Conservation (phyloP, 495 filamentous ascomycete species). For the Talaromyces nanjingensis region DNA sequence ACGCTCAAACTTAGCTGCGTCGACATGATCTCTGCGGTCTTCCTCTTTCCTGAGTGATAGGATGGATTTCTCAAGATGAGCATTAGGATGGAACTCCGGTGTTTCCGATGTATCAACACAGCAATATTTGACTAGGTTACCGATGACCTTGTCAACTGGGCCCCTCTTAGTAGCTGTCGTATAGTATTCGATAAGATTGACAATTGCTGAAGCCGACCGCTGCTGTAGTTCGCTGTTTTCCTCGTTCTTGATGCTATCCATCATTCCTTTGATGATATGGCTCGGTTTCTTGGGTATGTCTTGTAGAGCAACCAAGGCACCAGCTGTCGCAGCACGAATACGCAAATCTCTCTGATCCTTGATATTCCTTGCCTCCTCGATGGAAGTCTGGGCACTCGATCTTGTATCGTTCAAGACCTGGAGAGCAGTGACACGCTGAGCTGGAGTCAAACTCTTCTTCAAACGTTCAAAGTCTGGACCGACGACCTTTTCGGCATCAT, state of each 20-base stretch:
- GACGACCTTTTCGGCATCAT: constrained; percentile 79
- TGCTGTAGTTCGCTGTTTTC: constrained; percentile 86
- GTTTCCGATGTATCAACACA: constrained; percentile 97
- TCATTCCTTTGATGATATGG: constrained; percentile 85
- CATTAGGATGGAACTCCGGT: constrained; percentile 82
- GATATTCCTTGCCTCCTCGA: constrained; percentile 67
- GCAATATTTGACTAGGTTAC: constrained; percentile 91
- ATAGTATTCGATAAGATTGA: constrained; percentile 77
- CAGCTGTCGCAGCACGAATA: constrained; percentile 77
- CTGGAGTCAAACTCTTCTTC: constrained; percentile 75
- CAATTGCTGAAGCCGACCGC: constrained; percentile 78
- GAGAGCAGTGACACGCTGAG: constrained; percentile 71
- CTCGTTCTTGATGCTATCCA: constrained; percentile 96
- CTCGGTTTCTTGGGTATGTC: constrained; percentile 86
- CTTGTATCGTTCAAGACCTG: constrained; percentile 70
- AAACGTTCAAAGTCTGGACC: constrained; percentile 75
- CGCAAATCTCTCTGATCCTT: constrained; percentile 82
- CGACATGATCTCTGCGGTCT: constrained; percentile 85
- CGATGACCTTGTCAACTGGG: constrained; percentile 87
- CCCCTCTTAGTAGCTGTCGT: constrained; percentile 65
- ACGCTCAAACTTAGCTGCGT: constrained; percentile 78
- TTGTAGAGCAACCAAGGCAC: constrained; percentile 78
- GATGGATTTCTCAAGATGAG: constrained; percentile 65
- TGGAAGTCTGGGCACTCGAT: constrained; percentile 56
- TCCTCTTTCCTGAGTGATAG: constrained; percentile 94